A percentile compares a stretch with the other conserved stretches of the same genome.
Conservation (phyloP, 2,329 filamentous ascomycete genomes). For the Fusarium sp. region DNA sequence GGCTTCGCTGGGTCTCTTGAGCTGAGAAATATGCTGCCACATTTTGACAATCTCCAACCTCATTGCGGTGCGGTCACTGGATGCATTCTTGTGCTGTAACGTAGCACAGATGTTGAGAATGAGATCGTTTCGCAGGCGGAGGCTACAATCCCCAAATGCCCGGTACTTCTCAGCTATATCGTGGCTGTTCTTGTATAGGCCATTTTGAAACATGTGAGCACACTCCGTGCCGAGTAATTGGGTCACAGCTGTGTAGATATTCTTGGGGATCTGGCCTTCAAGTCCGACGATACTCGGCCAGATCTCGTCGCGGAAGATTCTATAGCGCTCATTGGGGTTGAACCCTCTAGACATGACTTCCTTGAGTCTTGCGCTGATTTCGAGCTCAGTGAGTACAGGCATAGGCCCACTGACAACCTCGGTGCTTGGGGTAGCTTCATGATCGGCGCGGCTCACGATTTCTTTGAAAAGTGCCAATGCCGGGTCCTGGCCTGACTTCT, state of each 20-base stretch:
- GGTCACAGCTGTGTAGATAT: conserved; percentile 37
- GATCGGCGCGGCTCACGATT: conserved; percentile 41
- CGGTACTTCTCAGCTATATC: conserved; percentile 41
- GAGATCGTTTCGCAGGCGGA: conserved; percentile 44
- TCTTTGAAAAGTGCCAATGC: conserved; percentile 50
- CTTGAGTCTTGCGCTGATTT: conserved; percentile 46
- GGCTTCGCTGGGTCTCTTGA: conserved; percentile 44
- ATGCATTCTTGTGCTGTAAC: conserved; percentile 19
- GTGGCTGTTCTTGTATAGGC: conserved; percentile 25
- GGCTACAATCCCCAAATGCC: conserved; percentile 41
- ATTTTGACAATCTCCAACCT: conserved; percentile 46
- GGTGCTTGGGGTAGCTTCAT: background rate
- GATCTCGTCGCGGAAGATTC: conserved; percentile 42
- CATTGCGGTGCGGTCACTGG: conserved; percentile 24
- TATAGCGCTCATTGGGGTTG: conserved; percentile 31
- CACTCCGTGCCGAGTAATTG: conserved; percentile 36
- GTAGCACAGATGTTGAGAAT: conserved; percentile 47
- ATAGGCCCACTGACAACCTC: background rate
- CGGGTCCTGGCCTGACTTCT: conserved; percentile 28
- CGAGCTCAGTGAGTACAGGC: conserved; percentile 39
- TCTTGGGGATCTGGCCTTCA: conserved; percentile 43
- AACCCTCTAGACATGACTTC: conserved; percentile 33
- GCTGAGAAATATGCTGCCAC: conserved; percentile 51
- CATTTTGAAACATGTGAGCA: conserved; percentile 29
- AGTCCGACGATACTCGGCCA: conserved; percentile 44